These are phyloP conservation scores for Thermothelomyces thermophilus DNA, from an alignment of 2,329 filamentous ascomycete genomes.

Conservation along the genomic window DNA sequence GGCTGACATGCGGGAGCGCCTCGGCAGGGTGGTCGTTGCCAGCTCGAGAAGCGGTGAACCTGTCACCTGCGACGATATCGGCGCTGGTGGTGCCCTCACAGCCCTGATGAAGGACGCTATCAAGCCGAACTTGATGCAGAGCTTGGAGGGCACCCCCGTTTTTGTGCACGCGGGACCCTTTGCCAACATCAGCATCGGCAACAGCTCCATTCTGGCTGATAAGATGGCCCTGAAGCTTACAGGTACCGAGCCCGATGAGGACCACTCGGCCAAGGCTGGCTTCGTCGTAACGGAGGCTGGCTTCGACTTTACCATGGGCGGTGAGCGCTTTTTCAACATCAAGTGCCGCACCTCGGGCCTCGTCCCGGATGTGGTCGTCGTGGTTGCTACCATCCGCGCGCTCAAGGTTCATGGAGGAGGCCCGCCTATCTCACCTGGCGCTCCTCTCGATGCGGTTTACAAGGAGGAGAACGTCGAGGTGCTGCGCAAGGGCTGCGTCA, in stretches of 20 bases:
- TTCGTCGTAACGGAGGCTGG: slow-evolving; percentile 96
- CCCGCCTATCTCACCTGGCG: slow-evolving; percentile 85
- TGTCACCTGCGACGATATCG: slow-evolving; percentile 92
- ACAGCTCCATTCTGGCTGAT: slow-evolving; percentile 90
- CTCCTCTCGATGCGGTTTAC: slow-evolving; percentile 79
- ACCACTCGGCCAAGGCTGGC: slow-evolving; percentile 73
- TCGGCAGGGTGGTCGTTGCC: slow-evolving; percentile 93
- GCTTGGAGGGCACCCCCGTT: slow-evolving; percentile 90
- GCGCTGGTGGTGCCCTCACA: slow-evolving; percentile 83
- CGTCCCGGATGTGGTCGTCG: slow-evolving; percentile 84
- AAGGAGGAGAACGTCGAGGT: slow-evolving; percentile 89
- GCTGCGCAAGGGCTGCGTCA: slow-evolving; percentile 82
- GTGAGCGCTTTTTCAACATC: slow-evolving; percentile 99
- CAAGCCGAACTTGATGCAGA: slow-evolving; percentile 99
- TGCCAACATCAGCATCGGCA: slow-evolving; percentile 96
- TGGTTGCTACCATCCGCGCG: slow-evolving; percentile 91
- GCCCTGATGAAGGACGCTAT: slow-evolving; percentile 97
- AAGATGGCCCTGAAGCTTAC: slow-evolving; percentile 93
- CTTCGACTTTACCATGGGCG: slow-evolving; percentile 99
- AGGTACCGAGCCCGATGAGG: slow-evolving; percentile 87
- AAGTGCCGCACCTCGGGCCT: slow-evolving; percentile 95
- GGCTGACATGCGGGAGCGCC: slow-evolving; percentile 81
- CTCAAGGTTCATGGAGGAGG: slow-evolving; percentile 96
- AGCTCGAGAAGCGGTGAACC: slow-evolving; percentile 80
- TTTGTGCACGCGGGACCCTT: slow-evolving; percentile 97